Percentiles rank a stretch among this genome's conserved stretches.
Conservation (phyloP, 306 rosid genomes). For the Notholithocarpus densiflorus region DNA sequence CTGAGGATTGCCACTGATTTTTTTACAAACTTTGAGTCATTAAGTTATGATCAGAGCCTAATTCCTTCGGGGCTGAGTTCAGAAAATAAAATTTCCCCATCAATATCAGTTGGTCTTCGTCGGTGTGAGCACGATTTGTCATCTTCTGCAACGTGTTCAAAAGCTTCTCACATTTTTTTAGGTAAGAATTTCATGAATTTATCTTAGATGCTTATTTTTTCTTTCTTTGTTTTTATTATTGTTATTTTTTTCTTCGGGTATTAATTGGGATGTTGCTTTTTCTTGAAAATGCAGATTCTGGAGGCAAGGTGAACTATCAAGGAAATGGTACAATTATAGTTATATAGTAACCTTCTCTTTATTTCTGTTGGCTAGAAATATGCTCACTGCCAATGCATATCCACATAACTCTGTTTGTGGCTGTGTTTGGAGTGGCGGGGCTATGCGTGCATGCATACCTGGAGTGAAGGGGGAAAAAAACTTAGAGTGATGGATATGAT, state of each 20-base stretch:
- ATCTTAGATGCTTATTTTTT: neutral
- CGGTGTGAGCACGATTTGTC: slow-evolving; percentile 39
- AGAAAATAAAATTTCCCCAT: slow-evolving; percentile 27
- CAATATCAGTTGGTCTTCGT: slow-evolving; percentile 42
- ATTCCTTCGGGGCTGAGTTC: slow-evolving; percentile 67
- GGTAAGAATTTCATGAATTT: slow-evolving; percentile 41
- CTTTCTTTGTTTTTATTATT: neutral
- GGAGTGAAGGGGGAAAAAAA: neutral
- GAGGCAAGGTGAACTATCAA: slow-evolving; percentile 40
- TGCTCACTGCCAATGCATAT: neutral
- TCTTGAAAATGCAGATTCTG: slow-evolving; percentile 55
- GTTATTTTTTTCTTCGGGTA: neutral
- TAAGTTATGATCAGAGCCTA: slow-evolving; percentile 66
- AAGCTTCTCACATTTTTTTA: slow-evolving; percentile 39
- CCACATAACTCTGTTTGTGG: neutral
- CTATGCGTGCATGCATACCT: neutral
- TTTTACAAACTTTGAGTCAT: slow-evolving; percentile 66
- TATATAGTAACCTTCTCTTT: slow-evolving; percentile 4
- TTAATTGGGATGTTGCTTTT: slow-evolving; percentile 20
- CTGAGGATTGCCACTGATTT: slow-evolving; percentile 31
- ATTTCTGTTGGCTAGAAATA: neutral
- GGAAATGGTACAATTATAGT: slow-evolving; percentile 24
- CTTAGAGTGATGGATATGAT: neutral
- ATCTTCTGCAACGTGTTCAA: slow-evolving; percentile 42
- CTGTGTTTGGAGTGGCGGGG: neutral